Conservation (phyloP, 495 filamentous ascomycete genomes). For the Aspergillus indologenus region DNA sequence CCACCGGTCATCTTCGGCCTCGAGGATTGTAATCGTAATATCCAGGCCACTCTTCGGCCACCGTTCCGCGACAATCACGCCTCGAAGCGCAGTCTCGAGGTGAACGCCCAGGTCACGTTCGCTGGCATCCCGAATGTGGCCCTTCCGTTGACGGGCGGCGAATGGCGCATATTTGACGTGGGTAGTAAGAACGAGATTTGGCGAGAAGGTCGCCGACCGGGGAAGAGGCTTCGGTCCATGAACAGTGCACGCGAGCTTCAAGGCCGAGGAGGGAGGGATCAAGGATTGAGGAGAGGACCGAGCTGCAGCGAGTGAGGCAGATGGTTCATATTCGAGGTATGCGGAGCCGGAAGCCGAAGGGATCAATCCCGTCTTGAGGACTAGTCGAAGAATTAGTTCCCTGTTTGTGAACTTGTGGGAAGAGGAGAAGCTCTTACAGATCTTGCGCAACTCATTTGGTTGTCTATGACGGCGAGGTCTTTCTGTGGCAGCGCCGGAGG, state of each 20-base stretch:
- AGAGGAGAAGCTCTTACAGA: conserved; percentile 63
- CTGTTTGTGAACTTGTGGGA: conserved; percentile 5
- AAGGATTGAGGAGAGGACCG: conserved; percentile 48
- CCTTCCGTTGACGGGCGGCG: conserved; percentile 73
- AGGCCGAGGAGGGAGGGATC: conserved; percentile 53
- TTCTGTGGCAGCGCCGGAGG: conserved; percentile 33
- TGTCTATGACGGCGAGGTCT: conserved; percentile 52
- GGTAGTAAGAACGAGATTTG: conserved; percentile 84
- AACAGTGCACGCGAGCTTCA: conserved; percentile 89
- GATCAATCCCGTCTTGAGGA: conserved; percentile 85
- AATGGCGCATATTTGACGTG: conserved; percentile 97
- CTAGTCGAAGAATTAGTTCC: conserved; percentile 41
- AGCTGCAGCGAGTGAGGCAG: conserved; percentile 46
- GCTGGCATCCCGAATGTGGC: conserved; percentile 79
- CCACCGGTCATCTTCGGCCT: conserved; percentile 78
- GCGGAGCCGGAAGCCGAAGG: conserved; percentile 93
- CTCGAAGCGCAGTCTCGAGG: conserved; percentile 82
- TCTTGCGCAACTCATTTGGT: conserved; percentile 69
- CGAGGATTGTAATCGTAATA: conserved; percentile 84
- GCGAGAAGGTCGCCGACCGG: conserved; percentile 81
- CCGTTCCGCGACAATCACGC: conserved; percentile 83
- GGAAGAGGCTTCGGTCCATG: conserved; percentile 91
- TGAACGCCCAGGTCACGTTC: conserved; percentile 91
- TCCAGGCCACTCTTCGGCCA: conserved; percentile 98
- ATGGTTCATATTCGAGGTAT: conserved; percentile 80